Evolutionary conservation across 805 yeast genomes (phyloP).

Genomic region (Clavispora santaluciae): DNA sequence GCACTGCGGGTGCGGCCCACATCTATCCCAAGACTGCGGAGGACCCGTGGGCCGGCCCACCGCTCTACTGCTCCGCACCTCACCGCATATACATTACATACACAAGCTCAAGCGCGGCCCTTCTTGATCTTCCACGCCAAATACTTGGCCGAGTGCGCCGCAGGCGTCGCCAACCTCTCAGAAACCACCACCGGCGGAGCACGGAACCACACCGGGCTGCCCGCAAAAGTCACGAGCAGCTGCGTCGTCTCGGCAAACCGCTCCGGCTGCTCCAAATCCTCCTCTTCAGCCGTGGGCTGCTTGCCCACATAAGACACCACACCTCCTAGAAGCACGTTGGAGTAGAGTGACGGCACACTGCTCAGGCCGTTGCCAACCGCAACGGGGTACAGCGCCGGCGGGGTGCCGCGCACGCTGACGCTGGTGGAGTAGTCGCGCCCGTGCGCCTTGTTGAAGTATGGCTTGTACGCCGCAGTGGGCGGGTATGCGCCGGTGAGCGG

Average conservation of each 20-base stretch:
- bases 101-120: neutral
- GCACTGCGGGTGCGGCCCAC: too few relatives aligned
- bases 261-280: constrained; percentile 3
- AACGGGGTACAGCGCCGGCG: constrained; percentile 9
- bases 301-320: constrained; percentile 29
- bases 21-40: too few relatives aligned
- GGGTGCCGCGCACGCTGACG: constrained; percentile 8
- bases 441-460: constrained; percentile 1
- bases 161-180: constrained; percentile 25
- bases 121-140: constrained; percentile 40
- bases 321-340: constrained; percentile 36
- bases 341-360: constrained; percentile 30
- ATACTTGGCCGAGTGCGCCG: constrained; percentile 74
- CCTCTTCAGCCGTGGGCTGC: constrained; percentile 1
- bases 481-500: neutral
- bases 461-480: constrained; percentile 2
- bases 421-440: constrained; percentile 1
- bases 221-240: constrained; percentile 12
- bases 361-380: constrained; percentile 19
- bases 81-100: neutral
- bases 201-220: constrained; percentile 51
- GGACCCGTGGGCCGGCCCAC: too few relatives aligned
- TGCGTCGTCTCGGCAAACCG: constrained; percentile 5
- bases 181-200: constrained; percentile 54
- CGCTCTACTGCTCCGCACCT: too few relatives aligned